Conservation (phyloP, 1,284 basidiomycete species). For the Somion occarium region DNA sequence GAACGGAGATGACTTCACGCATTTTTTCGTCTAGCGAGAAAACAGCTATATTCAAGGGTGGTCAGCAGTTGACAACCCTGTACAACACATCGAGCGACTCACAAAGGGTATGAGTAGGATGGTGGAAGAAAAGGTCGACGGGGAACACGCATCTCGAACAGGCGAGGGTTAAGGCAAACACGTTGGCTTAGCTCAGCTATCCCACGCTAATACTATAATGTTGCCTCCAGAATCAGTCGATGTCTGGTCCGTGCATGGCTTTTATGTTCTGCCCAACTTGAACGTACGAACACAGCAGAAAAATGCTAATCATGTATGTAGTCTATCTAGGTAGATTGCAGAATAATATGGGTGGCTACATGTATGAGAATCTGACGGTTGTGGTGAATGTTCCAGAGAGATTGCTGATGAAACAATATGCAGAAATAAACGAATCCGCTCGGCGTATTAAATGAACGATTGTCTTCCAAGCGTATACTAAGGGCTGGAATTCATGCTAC, state of each 20-base stretch:
- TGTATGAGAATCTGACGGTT: no score
- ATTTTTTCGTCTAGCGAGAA: conserved; percentile 39
- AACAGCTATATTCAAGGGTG: conserved; percentile 10
- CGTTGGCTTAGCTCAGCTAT: conserved; percentile 24
- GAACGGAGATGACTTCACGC: conserved; percentile 93
- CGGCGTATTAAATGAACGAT: no score
- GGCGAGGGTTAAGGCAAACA: conserved; percentile 23
- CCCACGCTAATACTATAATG: conserved; percentile 27
- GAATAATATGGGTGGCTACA: no score
- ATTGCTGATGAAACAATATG: no score
- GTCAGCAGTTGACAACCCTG: conserved; percentile 4
- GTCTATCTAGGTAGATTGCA: no score
- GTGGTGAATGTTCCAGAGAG: no score
- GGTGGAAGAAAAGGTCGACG: conserved; percentile 29
- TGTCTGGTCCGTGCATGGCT: conserved; percentile 1
- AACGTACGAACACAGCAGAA: no score
- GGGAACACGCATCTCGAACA: conserved; percentile 24
- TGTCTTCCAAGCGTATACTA: no score
- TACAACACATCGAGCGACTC: conserved; percentile 13
- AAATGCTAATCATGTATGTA: no score
- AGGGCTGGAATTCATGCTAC: no score
- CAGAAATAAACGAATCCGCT: no score
- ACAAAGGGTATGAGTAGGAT: conserved; percentile 22
- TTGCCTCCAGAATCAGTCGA: neutral
- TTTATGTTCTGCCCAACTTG: neutral